Conservation (phyloP, 179 eudicot species). For the Carnegiea gigantea region DNA sequence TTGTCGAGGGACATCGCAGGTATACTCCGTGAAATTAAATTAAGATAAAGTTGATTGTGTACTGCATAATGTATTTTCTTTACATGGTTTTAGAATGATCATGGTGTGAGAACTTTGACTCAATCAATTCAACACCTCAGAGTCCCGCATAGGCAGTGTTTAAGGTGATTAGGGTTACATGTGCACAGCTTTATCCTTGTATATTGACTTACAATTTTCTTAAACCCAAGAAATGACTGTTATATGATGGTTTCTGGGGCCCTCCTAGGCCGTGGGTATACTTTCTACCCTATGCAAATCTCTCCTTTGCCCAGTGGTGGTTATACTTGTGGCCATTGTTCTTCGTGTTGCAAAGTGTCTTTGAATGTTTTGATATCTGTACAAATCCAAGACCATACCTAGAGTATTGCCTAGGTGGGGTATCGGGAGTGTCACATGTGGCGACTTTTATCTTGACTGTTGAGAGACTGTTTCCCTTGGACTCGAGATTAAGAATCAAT, state of each 20-base stretch:
- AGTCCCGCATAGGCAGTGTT: neutral
- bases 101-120: neutral
- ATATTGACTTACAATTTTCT: neutral
- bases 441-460: no score
- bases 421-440: no score
- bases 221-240: neutral
- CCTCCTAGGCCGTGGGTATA: neutral
- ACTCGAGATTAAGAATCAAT: no score
- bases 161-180: neutral
- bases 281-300: neutral
- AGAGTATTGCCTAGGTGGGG: neutral
- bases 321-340: neutral
- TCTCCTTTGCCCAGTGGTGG: neutral
- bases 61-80: neutral
- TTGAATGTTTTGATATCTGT: neutral
- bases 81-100: neutral
- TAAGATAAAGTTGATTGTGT: neutral
- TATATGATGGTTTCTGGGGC: neutral
- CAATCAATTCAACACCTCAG: neutral
- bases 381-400: neutral
- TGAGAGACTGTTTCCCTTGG: no score
- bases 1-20: slow-evolving; percentile 89
- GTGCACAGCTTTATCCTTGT: neutral
- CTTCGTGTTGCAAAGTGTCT: neutral
- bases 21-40: slow-evolving; percentile 16